These are phyloP conservation scores for Sphaerulina musiva DNA, from an alignment of 2,329 filamentous ascomycete species.

Conservation along the genomic window DNA sequence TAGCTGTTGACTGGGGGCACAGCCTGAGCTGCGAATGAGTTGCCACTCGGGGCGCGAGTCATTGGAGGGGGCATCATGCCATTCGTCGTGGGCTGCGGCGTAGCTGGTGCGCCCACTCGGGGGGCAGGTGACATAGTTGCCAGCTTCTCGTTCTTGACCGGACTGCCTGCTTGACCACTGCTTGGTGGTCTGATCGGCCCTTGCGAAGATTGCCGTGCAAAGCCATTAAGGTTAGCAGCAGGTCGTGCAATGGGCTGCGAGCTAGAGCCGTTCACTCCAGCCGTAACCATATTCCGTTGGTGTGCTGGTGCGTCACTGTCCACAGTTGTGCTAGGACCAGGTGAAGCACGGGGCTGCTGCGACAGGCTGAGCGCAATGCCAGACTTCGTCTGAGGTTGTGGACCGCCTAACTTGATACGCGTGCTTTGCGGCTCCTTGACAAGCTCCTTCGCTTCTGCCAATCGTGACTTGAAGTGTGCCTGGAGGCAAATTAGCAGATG, in stretches of 20 bases:
- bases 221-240: constrained; percentile 25
- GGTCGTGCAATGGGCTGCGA: constrained; percentile 26
- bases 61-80: constrained; percentile 31
- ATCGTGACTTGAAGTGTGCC: constrained; percentile 61
- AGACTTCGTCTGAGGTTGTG: constrained; percentile 36
- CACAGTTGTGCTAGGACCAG: constrained; percentile 47
- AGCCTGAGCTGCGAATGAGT: constrained; percentile 22
- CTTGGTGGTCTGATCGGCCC: constrained; percentile 33
- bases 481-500: constrained; percentile 34
- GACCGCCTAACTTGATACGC: constrained; percentile 65
- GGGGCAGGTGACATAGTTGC: constrained; percentile 41
- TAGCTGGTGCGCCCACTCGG: constrained; percentile 26
- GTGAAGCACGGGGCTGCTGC: constrained; percentile 29
- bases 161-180: constrained; percentile 34
- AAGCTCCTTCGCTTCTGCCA: constrained; percentile 64
- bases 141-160: constrained; percentile 39
- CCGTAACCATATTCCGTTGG: constrained; percentile 47
- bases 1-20: constrained; percentile 25
- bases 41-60: constrained; percentile 26
- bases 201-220: constrained; percentile 29
- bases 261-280: constrained; percentile 41
- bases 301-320: constrained; percentile 50
- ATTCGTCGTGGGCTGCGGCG: constrained; percentile 19
- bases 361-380: constrained; percentile 36
- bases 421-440: constrained; percentile 67